These are phyloP conservation scores for Theobroma cacao DNA, from an alignment of 345 rosid genomes.

Conservation along the genomic window DNA sequence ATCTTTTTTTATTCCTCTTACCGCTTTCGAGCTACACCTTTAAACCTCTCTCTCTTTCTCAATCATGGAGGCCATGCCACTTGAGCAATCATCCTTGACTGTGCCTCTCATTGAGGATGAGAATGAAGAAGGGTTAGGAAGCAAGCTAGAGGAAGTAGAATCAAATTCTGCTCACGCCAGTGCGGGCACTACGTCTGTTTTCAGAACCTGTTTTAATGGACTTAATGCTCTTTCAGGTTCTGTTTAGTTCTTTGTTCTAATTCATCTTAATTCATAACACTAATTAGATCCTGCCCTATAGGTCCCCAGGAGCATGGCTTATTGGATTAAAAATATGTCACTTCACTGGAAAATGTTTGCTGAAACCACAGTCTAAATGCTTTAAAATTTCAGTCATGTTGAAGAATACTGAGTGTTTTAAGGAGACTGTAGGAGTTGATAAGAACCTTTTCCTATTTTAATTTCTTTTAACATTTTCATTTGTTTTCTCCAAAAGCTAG, in stretches of 20 bases:
- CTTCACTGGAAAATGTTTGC: not conserved
- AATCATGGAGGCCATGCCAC: slow-evolving; percentile 15
- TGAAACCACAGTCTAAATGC: not conserved
- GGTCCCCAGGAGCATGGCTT: too few relatives aligned
- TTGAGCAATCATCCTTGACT: slow-evolving; percentile 10
- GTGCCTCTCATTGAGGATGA: slow-evolving; percentile 29
- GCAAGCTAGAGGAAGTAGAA: slow-evolving; percentile 35
- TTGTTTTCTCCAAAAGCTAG: not conserved
- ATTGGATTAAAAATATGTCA: not conserved
- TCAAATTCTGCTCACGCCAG: slow-evolving; percentile 14
- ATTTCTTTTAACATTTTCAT: not conserved
- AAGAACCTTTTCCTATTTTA: not conserved
- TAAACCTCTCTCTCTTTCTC: not conserved
- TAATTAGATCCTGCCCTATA: not conserved
- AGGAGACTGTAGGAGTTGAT: not conserved
- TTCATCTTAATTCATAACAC: not conserved
- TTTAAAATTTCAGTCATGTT: not conserved
- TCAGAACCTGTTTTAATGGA: slow-evolving; percentile 62
- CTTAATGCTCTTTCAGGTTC: slow-evolving; percentile 74
- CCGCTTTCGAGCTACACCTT: not conserved
- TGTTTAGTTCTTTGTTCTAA: not conserved
- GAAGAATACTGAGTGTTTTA: not conserved
- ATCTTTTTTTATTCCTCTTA: not conserved
- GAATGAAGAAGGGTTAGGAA: not conserved
- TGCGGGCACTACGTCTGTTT: slow-evolving; percentile 35